phyloP scores from a whole-genome alignment of 768 basidiomycete genomes.

The Suillus spraguei region DNA sequence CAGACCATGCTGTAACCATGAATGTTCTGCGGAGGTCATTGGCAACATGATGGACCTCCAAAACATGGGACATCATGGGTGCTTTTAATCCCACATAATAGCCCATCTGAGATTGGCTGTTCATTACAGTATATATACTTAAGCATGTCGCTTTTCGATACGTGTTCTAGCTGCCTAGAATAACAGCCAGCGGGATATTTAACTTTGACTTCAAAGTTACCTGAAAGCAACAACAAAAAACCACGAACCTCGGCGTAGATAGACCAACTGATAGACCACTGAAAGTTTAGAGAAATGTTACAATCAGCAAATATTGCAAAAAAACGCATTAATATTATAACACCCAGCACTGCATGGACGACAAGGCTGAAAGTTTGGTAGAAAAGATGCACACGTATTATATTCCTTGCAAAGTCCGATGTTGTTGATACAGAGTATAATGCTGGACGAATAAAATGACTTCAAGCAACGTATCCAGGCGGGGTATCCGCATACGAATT shows the following conservation, averaged over 20 bases:
- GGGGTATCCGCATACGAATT: slow-evolving; percentile 29
- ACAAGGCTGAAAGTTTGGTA: neutral
- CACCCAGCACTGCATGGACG: neutral
- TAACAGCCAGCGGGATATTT: neutral
- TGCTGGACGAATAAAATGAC: neutral
- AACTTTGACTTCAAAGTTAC: neutral
- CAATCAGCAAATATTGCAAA: neutral
- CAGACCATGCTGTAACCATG: neutral
- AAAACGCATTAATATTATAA: neutral
- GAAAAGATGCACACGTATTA: neutral
- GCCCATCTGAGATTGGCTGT: neutral
- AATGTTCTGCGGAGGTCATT: neutral
- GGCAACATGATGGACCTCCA: neutral
- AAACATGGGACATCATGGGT: neutral
- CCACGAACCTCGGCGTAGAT: neutral
- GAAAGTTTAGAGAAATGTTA: neutral
- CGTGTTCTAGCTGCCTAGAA: neutral
- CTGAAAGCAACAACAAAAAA: neutral
- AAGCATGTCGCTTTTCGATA: too few relatives aligned
- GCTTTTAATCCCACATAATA: neutral
- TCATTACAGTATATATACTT: too few relatives aligned
- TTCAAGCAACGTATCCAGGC: slow-evolving; percentile 32
- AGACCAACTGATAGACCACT: neutral
- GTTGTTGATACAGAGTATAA: slow-evolving; percentile 7
- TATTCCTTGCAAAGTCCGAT: neutral